phyloP scores from a whole-genome alignment of 2,329 filamentous ascomycete genomes.

The Xylariaceae sp. region DNA sequence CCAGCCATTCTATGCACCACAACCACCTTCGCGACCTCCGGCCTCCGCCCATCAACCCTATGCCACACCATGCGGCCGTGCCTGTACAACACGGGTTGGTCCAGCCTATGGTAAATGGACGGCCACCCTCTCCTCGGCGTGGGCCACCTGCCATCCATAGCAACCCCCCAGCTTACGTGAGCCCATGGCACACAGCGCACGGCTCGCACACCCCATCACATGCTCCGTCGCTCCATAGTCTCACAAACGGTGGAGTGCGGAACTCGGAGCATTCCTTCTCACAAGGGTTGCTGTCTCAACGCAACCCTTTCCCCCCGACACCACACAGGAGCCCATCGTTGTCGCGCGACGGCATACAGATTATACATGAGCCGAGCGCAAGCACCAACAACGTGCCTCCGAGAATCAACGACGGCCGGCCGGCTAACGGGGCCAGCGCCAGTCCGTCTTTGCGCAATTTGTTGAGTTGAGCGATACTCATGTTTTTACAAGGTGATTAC shows the following conservation, averaged over 20 bases:
- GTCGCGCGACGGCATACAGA: conserved; percentile 34
- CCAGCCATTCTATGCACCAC: conserved; percentile 26
- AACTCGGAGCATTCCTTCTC: conserved; percentile 42
- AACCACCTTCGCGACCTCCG: conserved; percentile 41
- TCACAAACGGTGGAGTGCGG: conserved; percentile 38
- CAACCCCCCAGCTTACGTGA: conserved; percentile 36
- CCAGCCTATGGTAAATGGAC: conserved; percentile 40
- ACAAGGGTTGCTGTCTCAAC: conserved; percentile 38
- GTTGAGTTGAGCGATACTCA: conserved; percentile 46
- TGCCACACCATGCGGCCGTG: conserved; percentile 38
- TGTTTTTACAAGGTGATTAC: conserved; percentile 9
- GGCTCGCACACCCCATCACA: too few species aligned
- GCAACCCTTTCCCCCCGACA: conserved; percentile 38
- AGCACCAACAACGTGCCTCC: conserved; percentile 28
- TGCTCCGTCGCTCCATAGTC: conserved; percentile 25
- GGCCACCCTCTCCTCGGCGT: conserved; percentile 44
- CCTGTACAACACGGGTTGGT: conserved; percentile 39
- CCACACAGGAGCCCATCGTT: conserved; percentile 43
- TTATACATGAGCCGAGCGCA: conserved; percentile 29
- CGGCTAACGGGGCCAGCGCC: conserved; percentile 58
- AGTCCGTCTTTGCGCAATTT: conserved; percentile 72
- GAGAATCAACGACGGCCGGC: conserved; percentile 27
- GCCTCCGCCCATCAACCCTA: conserved; percentile 42
- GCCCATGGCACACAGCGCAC: conserved; percentile 17
- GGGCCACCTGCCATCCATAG: conserved; percentile 37